Percentiles rank a stretch among this genome's conserved stretches.
These are phyloP conservation scores for Chlorella sp. DNA, from an alignment of 139 green algal species.

Conservation along the genomic window DNA sequence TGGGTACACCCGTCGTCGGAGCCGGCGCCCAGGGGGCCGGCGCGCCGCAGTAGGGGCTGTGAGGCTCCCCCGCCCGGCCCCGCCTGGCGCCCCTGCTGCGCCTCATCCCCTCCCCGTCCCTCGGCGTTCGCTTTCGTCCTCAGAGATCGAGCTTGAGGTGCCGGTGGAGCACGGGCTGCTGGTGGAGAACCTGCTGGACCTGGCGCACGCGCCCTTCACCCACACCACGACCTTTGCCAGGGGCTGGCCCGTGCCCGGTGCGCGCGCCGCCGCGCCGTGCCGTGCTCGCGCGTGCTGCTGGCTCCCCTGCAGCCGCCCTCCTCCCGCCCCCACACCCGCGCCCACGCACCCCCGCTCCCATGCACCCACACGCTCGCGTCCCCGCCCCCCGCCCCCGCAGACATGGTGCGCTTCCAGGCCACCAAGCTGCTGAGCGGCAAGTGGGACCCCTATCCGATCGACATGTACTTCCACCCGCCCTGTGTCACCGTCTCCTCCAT, in stretches of 20 bases:
- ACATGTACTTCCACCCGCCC: conserved; percentile 96
- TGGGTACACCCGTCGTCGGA: too few species aligned
- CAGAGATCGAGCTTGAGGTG: conserved; percentile 88
- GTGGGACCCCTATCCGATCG: conserved; percentile 99
- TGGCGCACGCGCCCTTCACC: conserved; percentile 98
- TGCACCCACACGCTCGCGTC: background rate
- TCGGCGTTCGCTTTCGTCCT: background rate
- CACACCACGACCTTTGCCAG: conserved; percentile 97
- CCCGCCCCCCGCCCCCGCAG: conserved; percentile 17
- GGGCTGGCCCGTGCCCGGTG: conserved; percentile 77
- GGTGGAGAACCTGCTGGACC: conserved; percentile 98
- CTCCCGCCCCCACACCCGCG: background rate
- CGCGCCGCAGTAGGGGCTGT: too few species aligned
- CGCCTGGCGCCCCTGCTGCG: background rate
- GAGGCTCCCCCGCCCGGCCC: background rate
- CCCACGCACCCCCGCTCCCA: too few species aligned
- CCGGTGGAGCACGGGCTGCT: conserved; percentile 98
- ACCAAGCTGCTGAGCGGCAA: conserved; percentile 63
- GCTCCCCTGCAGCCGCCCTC: background rate
- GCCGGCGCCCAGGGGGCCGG: too few species aligned
- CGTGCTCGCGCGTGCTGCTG: background rate
- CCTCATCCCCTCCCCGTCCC: background rate
- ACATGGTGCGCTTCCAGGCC: conserved; percentile 77
- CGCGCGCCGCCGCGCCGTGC: background rate
- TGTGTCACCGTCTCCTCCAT: conserved; percentile 91